These are phyloP conservation scores for Apiospora pterosperma DNA, from an alignment of 2,329 filamentous ascomycete genomes.

Conservation along the genomic window DNA sequence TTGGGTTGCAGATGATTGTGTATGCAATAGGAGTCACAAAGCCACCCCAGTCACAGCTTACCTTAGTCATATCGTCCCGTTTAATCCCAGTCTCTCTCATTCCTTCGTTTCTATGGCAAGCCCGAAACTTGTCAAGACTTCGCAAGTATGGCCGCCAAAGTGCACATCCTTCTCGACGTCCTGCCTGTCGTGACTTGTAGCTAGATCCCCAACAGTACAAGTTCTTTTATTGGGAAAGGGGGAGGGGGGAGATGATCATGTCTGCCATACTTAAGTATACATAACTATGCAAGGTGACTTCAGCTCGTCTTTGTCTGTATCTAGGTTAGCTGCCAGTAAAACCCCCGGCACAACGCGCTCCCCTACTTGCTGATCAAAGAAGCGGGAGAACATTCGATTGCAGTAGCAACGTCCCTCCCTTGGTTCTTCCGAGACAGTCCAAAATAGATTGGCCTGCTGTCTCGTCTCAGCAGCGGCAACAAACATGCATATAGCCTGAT, in stretches of 20 bases:
- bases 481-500: conserved; percentile 2
- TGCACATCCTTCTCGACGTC: not conserved
- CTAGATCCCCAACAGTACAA: not conserved
- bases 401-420: not conserved
- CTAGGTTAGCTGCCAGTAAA: not conserved
- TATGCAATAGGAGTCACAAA: not conserved
- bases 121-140: too few species aligned
- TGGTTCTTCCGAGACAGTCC: not conserved
- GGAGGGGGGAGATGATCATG: not conserved
- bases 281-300: not conserved
- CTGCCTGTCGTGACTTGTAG: not conserved
- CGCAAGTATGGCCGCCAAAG: not conserved
- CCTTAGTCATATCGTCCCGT: not conserved
- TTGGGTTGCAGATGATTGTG: not conserved
- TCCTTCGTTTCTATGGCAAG: too few species aligned
- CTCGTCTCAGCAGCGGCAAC: not conserved
- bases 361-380: not conserved
- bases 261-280: not conserved
- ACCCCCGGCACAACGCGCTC: not conserved
- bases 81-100: not conserved
- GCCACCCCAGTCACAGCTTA: not conserved
- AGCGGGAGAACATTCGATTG: conserved; percentile 3
- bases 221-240: not conserved
- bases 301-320: not conserved
- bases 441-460: not conserved